These are phyloP conservation scores for Penicillium alfredii DNA, from an alignment of 495 filamentous ascomycete genomes.

Conservation along the genomic window DNA sequence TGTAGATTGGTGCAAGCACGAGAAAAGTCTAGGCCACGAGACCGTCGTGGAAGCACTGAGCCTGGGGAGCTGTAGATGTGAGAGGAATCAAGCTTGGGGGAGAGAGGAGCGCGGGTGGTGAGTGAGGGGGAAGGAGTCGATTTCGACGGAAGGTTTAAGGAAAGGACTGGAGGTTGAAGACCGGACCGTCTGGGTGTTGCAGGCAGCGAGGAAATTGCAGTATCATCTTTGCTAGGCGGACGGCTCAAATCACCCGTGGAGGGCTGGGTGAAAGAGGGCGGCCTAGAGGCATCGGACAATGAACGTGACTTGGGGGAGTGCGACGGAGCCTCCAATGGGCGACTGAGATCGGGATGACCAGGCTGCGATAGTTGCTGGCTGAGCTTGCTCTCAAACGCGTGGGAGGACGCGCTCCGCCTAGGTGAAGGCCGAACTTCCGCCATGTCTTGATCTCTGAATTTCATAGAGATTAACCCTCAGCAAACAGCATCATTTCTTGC, in stretches of 20 bases:
- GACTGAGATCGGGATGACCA: conserved; percentile 15
- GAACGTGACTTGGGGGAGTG: conserved; percentile 39
- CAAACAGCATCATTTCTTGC: conserved; percentile 1
- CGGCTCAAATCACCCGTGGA: conserved; percentile 25
- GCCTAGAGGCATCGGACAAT: conserved; percentile 40
- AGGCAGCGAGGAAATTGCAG: conserved; percentile 53
- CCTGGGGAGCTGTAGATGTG: conserved; percentile 76
- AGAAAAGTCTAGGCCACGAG: conserved; percentile 86
- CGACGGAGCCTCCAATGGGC: conserved; percentile 12
- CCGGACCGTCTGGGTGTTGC: conserved; percentile 59
- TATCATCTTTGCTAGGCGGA: conserved; percentile 70
- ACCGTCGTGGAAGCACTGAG: conserved; percentile 81
- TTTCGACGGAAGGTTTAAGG: conserved; percentile 66
- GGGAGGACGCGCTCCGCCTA: conserved; percentile 17
- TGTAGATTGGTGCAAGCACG: conserved; percentile 90
- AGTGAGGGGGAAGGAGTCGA: conserved; percentile 49
- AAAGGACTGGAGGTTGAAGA: conserved; percentile 57
- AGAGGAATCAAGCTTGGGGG: conserved; percentile 76
- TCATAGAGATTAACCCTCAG: not conserved
- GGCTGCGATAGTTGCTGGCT: conserved; percentile 36
- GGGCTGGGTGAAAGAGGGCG: conserved; percentile 20
- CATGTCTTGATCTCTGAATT: conserved; percentile 17
- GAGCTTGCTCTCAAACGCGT: conserved; percentile 36
- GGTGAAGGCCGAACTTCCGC: conserved; percentile 20
- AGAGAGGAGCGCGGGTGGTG: conserved; percentile 64